Percentiles rank a stretch among this genome's conserved stretches.
These are phyloP conservation scores for Candida sp. DNA, from an alignment of 1,139 yeast species.

Conservation along the genomic window DNA sequence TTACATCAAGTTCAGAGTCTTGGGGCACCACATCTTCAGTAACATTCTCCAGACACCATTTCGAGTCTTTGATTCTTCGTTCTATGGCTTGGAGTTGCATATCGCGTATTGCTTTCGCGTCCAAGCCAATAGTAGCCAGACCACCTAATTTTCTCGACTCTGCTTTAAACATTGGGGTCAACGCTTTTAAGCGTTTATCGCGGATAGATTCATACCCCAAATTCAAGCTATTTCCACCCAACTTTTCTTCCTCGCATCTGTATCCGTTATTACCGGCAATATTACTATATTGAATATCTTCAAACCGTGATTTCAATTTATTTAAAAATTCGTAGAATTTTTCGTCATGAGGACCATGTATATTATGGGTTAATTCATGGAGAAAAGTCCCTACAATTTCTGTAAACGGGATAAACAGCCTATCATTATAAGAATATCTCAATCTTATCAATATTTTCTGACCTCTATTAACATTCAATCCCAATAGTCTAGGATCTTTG, in stretches of 20 bases:
- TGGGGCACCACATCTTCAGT: conserved; percentile 23
- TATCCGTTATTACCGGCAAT: conserved; percentile 16
- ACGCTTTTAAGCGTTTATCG: conserved; percentile 35
- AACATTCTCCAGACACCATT: conserved; percentile 43
- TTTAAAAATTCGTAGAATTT: conserved; percentile 66
- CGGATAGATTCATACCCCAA: conserved; percentile 23
- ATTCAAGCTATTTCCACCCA: conserved; percentile 37
- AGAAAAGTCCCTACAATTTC: conserved; percentile 78
- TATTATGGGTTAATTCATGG: conserved; percentile 86
- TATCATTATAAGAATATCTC: conserved; percentile 54
- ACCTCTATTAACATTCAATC: conserved; percentile 84
- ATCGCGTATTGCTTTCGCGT: conserved; percentile 32
- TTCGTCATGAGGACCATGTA: conserved; percentile 76
- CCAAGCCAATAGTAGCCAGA: conserved; percentile 9
- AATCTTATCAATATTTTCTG: conserved; percentile 69
- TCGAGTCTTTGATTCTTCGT: conserved; percentile 53
- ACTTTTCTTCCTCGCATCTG: conserved; percentile 48
- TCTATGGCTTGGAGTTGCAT: conserved; percentile 68
- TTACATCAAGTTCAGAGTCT: conserved; percentile 32
- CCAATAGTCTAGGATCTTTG: conserved; percentile 59
- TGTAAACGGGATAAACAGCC: conserved; percentile 61
- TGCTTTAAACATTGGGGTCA: conserved; percentile 36
- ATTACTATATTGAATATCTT: conserved; percentile 40
- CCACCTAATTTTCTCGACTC: conserved; percentile 28
- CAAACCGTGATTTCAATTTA: conserved; percentile 55